Evolutionary conservation across 2,329 filamentous ascomycete genomes (phyloP).

Genomic region (Pyrenochaeta sp.): DNA sequence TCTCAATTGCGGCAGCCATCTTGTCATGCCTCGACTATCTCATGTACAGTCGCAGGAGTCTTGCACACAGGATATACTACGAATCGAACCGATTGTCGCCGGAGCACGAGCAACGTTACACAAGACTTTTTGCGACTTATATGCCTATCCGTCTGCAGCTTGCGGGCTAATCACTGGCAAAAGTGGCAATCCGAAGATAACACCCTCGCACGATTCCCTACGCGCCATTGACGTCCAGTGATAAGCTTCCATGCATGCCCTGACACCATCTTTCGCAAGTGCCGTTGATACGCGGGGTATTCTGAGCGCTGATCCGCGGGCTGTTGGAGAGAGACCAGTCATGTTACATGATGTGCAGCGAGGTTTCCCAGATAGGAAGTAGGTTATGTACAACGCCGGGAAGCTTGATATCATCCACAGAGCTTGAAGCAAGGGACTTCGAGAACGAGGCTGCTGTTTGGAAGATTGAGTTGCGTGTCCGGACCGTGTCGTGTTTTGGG

Average conservation of each 20-base stretch:
- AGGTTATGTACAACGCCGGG: slow-evolving; percentile 4
- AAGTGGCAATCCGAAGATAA: slow-evolving; percentile 13
- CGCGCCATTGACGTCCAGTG: slow-evolving; percentile 23
- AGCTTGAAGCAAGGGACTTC: neutral
- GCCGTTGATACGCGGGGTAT: slow-evolving; percentile 23
- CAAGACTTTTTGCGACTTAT: neutral
- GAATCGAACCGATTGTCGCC: neutral
- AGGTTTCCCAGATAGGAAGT: slow-evolving; percentile 33
- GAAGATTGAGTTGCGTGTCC: too few relatives aligned
- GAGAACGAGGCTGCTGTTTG: neutral
- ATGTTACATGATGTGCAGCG: slow-evolving; percentile 21
- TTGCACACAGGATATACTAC: neutral
- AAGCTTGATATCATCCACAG: slow-evolving; percentile 1
- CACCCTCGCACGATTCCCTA: slow-evolving; percentile 1
- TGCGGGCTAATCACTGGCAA: neutral
- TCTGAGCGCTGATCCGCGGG: slow-evolving; percentile 15
- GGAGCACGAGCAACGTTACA: slow-evolving; percentile 10
- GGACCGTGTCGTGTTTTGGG: neutral
- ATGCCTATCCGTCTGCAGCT: neutral
- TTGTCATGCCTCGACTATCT: neutral
- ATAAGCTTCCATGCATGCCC: slow-evolving; percentile 22
- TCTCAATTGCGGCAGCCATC: slow-evolving; percentile 12
- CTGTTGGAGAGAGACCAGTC: slow-evolving; percentile 17
- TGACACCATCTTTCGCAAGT: slow-evolving; percentile 12
- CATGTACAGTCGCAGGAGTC: neutral